These are phyloP conservation scores for Wickerhamiella azymoides DNA, from an alignment of 805 yeast genomes.

Conservation along the genomic window DNA sequence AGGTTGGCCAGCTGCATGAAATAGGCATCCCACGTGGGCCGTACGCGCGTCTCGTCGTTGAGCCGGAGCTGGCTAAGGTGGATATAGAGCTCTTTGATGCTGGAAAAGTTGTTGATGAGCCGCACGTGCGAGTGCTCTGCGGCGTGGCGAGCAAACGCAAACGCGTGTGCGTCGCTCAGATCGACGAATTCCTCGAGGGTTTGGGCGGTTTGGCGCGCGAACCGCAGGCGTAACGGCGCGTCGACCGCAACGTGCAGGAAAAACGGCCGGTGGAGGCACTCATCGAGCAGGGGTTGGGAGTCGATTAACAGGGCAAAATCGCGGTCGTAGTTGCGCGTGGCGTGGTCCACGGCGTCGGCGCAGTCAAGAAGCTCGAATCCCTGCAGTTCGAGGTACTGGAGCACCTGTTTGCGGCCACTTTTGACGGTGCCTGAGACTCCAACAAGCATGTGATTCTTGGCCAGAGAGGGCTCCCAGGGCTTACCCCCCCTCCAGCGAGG, in stretches of 20 bases:
- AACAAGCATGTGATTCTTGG: slow-evolving; percentile 54
- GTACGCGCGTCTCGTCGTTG: slow-evolving; percentile 41
- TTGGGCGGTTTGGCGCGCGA: slow-evolving; percentile 11
- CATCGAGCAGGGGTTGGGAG: slow-evolving; percentile 31
- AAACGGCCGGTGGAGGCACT: slow-evolving; percentile 58
- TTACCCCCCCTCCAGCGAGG: background rate
- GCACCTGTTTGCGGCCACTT: slow-evolving; percentile 55
- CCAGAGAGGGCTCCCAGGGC: too few relatives aligned
- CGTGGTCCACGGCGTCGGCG: slow-evolving; percentile 35
- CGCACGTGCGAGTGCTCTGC: slow-evolving; percentile 36
- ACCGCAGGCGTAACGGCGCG: slow-evolving; percentile 47
- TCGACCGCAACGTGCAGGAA: slow-evolving; percentile 68
- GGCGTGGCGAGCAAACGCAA: slow-evolving; percentile 19
- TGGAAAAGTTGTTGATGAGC: slow-evolving; percentile 37
- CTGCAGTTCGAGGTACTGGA: slow-evolving; percentile 39
- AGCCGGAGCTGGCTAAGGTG: slow-evolving; percentile 32
- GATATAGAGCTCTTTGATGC: slow-evolving; percentile 27
- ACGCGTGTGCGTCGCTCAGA: slow-evolving; percentile 24
- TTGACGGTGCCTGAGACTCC: slow-evolving; percentile 60
- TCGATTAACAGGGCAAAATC: slow-evolving; percentile 44
- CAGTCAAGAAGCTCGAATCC: slow-evolving; percentile 33
- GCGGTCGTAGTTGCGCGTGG: slow-evolving; percentile 51
- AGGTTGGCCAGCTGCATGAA: slow-evolving; percentile 87
- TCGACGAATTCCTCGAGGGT: slow-evolving; percentile 28
- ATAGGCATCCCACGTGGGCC: slow-evolving; percentile 95